Conservation (phyloP, 129 eudicot genomes). For the Arctium lappa region DNA sequence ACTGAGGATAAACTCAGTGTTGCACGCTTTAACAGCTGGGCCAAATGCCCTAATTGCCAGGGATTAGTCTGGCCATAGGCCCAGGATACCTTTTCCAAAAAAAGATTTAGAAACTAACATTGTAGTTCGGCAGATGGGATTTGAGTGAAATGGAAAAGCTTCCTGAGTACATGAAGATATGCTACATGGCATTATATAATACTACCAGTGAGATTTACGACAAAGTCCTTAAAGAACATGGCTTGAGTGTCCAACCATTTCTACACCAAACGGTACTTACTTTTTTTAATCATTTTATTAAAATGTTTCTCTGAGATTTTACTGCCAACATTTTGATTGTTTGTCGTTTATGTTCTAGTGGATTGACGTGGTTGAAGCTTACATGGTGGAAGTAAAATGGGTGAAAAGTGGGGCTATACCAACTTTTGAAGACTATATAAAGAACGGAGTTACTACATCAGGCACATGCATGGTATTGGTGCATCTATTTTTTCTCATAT, state of each 20-base stretch:
- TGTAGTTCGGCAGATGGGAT: conserved; percentile 34
- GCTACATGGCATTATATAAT: conserved; percentile 35
- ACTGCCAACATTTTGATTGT: not conserved
- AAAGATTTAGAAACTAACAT: not conserved
- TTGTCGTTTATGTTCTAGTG: conserved; percentile 18
- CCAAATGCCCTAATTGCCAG: too few relatives aligned
- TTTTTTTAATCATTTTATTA: not conserved
- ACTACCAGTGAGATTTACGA: conserved; percentile 27
- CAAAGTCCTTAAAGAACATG: conserved; percentile 30
- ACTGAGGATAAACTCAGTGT: too few relatives aligned
- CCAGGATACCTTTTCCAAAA: too few relatives aligned
- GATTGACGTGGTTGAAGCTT: conserved; percentile 40
- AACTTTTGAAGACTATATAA: conserved; percentile 33
- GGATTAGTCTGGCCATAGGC: too few relatives aligned
- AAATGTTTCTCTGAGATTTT: too few relatives aligned
- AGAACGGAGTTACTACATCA: conserved; percentile 36
- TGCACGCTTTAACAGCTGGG: too few relatives aligned
- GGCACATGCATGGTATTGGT: conserved; percentile 40
- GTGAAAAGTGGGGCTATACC: conserved; percentile 29
- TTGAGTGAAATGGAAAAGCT: conserved; percentile 28
- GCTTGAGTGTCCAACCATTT: conserved; percentile 23
- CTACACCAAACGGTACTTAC: conserved; percentile 19
- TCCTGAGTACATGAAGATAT: conserved; percentile 44
- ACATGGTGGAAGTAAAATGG: conserved; percentile 39
- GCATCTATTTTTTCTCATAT: conserved; percentile 37